Evolutionary conservation across 768 basidiomycete genomes (phyloP).

Genomic region (Kondoa subrosea): DNA sequence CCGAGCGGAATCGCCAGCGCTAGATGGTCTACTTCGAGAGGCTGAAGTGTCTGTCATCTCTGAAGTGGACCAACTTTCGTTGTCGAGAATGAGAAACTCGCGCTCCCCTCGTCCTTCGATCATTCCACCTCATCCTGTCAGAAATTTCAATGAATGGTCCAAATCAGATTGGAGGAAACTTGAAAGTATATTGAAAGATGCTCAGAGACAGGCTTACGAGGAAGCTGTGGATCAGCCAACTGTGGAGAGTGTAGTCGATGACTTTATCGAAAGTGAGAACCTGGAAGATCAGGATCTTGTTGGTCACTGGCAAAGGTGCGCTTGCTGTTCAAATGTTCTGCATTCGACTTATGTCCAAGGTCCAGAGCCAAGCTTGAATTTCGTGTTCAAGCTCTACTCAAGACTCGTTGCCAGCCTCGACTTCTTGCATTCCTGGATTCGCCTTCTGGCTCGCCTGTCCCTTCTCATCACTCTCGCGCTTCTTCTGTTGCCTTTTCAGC

Average conservation of each 20-base stretch:
- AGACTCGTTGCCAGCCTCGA: background rate
- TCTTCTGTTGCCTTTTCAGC: conserved; percentile 6
- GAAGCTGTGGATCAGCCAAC: background rate
- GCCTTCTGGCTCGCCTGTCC: background rate
- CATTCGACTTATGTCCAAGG: background rate
- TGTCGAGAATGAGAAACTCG: background rate
- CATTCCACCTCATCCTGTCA: background rate
- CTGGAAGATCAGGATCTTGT: background rate
- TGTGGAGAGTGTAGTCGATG: background rate
- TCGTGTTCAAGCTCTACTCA: background rate
- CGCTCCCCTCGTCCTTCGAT: background rate
- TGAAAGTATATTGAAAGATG: background rate
- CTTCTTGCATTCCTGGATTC: background rate
- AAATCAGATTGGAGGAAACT: conserved; percentile 4
- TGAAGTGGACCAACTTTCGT: background rate
- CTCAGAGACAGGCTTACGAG: conserved; percentile 1
- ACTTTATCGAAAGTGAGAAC: background rate
- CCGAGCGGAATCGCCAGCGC: background rate
- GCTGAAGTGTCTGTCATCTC: background rate
- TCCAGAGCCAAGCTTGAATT: background rate
- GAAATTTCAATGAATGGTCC: background rate
- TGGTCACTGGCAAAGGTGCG: conserved; percentile 3
- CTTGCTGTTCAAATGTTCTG: background rate
- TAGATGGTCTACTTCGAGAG: background rate
- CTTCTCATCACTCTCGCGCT: background rate